phyloP scores from a whole-genome alignment of 2,329 filamentous ascomycete genomes.

The Coniochaeta hoffmannii region DNA sequence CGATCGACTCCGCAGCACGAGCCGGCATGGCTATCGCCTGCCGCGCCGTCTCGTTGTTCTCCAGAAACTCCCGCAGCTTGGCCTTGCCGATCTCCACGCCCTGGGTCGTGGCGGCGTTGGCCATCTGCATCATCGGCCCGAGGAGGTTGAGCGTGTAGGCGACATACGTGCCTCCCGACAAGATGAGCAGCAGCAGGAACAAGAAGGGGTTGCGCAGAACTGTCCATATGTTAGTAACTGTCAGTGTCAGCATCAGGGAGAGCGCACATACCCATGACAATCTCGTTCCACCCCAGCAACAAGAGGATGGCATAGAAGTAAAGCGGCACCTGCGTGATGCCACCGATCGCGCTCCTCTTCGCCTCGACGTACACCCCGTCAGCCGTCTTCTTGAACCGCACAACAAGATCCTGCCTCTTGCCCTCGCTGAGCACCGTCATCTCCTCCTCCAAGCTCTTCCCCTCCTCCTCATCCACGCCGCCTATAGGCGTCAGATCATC shows the following conservation, averaged over 20 bases:
- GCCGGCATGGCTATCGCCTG: slow-evolving; percentile 73
- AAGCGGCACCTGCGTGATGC: slow-evolving; percentile 84
- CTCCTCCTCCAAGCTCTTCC: slow-evolving; percentile 91
- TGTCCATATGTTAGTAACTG: slow-evolving; percentile 27
- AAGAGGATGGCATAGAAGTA: slow-evolving; percentile 91
- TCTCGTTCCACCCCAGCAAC: slow-evolving; percentile 97
- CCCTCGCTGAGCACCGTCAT: slow-evolving; percentile 89
- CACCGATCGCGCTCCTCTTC: slow-evolving; percentile 92
- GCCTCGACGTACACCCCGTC: slow-evolving; percentile 98
- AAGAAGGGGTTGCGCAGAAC: slow-evolving; percentile 91
- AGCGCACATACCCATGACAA: slow-evolving; percentile 71
- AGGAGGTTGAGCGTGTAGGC: slow-evolving; percentile 93
- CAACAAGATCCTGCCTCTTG: slow-evolving; percentile 84
- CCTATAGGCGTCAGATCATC: slow-evolving; percentile 86
- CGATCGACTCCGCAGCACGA: slow-evolving; percentile 40
- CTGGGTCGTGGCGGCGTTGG: slow-evolving; percentile 78
- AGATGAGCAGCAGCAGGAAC: slow-evolving; percentile 78
- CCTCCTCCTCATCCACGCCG: slow-evolving; percentile 89
- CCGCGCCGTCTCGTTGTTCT: slow-evolving; percentile 75
- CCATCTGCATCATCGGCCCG: slow-evolving; percentile 93
- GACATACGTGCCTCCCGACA: slow-evolving; percentile 72
- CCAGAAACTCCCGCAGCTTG: slow-evolving; percentile 81
- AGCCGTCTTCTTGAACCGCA: slow-evolving; percentile 96
- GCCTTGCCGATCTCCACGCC: slow-evolving; percentile 88
- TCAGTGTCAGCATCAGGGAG: not conserved